A percentile compares a stretch with the other conserved stretches of the same genome.
Conservation (phyloP, 768 basidiomycete species). For the Floccularia luteovirens region DNA sequence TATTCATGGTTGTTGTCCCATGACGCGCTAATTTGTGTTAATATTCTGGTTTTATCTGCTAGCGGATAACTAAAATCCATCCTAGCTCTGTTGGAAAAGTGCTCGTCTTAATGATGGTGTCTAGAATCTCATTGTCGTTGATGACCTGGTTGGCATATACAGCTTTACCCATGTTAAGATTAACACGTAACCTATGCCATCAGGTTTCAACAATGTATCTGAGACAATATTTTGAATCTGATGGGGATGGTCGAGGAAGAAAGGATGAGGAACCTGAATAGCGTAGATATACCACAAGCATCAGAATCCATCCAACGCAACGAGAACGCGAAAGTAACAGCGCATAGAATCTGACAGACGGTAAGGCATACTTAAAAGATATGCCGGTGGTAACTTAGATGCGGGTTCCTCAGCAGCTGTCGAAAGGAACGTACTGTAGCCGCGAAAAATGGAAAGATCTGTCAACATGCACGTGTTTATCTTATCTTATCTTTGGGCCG, state of each 20-base stretch:
- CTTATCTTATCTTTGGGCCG: too few species aligned
- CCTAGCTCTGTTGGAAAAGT: slow-evolving; percentile 96
- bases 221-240: slow-evolving; percentile 53
- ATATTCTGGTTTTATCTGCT: slow-evolving; percentile 96
- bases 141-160: slow-evolving; percentile 95
- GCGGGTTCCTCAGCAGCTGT: too few species aligned
- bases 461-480: too few species aligned
- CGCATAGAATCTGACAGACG: slow-evolving; percentile 75
- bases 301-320: slow-evolving; percentile 93
- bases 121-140: slow-evolving; percentile 87
- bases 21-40: slow-evolving; percentile 87
- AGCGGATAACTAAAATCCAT: slow-evolving; percentile 90
- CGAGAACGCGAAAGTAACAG: slow-evolving; percentile 87
- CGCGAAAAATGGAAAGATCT: too few species aligned
- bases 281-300: slow-evolving; percentile 95
- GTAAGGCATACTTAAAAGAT: background rate
- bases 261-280: slow-evolving; percentile 93
- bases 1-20: background rate
- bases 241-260: slow-evolving; percentile 99
- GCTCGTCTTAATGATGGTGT: slow-evolving; percentile 94
- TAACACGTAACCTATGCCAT: slow-evolving; percentile 80
- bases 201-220: background rate
- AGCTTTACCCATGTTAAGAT: slow-evolving; percentile 99
- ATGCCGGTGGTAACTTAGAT: too few species aligned
- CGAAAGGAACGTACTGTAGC: too few species aligned